Base-by-base conservation (phyloP, 148 eudicot genomes). In the Dysphania ambrosioides region DNA sequence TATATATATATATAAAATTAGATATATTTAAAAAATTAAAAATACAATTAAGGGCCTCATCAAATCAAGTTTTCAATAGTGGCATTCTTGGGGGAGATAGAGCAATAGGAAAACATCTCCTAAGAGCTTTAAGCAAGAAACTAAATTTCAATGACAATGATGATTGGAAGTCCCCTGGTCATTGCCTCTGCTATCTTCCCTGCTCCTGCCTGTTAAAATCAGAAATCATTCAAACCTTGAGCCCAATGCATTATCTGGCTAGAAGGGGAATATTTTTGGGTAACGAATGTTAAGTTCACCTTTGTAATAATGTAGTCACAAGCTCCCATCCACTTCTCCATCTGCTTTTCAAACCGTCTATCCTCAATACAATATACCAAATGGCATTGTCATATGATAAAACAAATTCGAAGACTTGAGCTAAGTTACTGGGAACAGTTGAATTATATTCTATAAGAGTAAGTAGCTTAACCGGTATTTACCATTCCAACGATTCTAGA, bases 261-360 rank as follows among this genome's bases (percentile, higher is more conserved):
- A 47, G 53, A 18, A 47, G 53, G 53, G 53, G 53, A 15, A 44
- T 13, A 47, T 47, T 47, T 11, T 47, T 47, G 53, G 16, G 53
- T 47, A 47, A 47, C 16, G 16, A 6, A 47, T 47, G 53, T 47
- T 15, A 18, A 13, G 8, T 78, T 35, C 82, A 93, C 98, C 85
- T 94, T 94, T 36, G 98, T 94, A 18, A 94, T 94, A 60, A 94
- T 94, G 79, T 97, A 94, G 75, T 94, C 98, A 75, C 97, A 94
- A 78, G 96, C 93, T 38, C 97, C 97, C 98, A 94, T 94, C 97
- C 97, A 94, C 78, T 89, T 94, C 84, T 88, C 90, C 97, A 94
- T 94, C 72, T 90, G 95, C 73, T 82, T 89, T 85, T 94, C 95
- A 68, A 94, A 94, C 51, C 96, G 97, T 80, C 91, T 88, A 34